Evolutionary conservation across 371 early-diverging fungal genomes (phyloP).

Genomic region (Nosema muscidifuracis): DNA sequence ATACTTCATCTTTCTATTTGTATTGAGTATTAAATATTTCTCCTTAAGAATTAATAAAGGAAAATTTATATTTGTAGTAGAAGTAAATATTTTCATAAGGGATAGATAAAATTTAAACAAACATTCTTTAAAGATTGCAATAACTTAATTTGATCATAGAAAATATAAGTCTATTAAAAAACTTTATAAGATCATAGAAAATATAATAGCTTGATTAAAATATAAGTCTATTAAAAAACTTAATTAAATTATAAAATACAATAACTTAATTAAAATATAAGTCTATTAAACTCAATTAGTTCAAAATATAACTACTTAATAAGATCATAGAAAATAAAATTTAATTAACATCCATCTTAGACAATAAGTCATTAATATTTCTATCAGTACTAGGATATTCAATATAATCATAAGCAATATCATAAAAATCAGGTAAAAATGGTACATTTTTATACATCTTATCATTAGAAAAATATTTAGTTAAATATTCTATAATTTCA

Average conservation of each 20-base stretch:
- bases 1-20: neutral
- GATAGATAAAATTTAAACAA: no score
- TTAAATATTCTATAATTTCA: neutral
- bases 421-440: slow-evolving; percentile 52
- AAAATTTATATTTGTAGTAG: neutral
- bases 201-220: no score
- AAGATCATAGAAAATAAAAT: neutral
- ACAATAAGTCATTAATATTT: slow-evolving; percentile 8
- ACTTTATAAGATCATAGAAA: no score
- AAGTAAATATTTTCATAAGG: neutral
- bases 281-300: no score
- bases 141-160: no score
- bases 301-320: no score
- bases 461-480: neutral
- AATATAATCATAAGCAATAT: slow-evolving; percentile 54
- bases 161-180: no score
- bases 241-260: no score
- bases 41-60: neutral
- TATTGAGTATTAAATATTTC: neutral
- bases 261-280: no score
- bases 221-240: no score
- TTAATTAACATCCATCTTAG: slow-evolving; percentile 13
- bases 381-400: slow-evolving; percentile 40
- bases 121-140: no score
- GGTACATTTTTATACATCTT: slow-evolving; percentile 22